Conservation (phyloP, 192 early-diverging fungal species). For the Lobosporangium transversale region DNA sequence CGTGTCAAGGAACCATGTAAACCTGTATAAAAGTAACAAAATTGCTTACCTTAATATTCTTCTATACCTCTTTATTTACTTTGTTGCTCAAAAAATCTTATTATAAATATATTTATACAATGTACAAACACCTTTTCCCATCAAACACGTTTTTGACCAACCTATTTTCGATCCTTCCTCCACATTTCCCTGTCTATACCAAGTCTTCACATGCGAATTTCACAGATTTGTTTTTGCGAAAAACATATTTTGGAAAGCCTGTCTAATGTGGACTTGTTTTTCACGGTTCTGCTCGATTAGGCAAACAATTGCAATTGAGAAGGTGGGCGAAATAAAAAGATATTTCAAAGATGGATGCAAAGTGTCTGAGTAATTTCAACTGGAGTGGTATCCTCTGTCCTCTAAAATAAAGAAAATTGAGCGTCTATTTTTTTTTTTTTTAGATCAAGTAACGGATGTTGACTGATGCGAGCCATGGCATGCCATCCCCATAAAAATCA, state of each 20-base stretch:
- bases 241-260: too few relatives aligned
- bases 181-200: neutral
- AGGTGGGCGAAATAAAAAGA: too few relatives aligned
- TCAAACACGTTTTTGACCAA: neutral
- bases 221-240: constrained; percentile 25
- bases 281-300: neutral
- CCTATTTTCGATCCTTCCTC: constrained; percentile 8
- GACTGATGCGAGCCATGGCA: too few relatives aligned
- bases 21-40: constrained; percentile 1
- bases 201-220: constrained; percentile 36
- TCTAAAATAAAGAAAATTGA: too few relatives aligned
- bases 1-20: neutral
- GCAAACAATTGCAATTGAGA: constrained; percentile 12
- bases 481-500: too few relatives aligned
- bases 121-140: too few relatives aligned
- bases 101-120: too few relatives aligned
- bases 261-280: neutral
- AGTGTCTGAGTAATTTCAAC: neutral
- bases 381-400: neutral
- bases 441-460: too few relatives aligned
- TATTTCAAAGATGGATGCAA: too few relatives aligned
- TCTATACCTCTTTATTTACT: neutral
- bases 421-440: too few relatives aligned
- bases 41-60: too few relatives aligned
- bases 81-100: too few relatives aligned